Evolutionary conservation across 331 rosid genomes (phyloP).

Genomic region (Telfairia occidentalis): DNA sequence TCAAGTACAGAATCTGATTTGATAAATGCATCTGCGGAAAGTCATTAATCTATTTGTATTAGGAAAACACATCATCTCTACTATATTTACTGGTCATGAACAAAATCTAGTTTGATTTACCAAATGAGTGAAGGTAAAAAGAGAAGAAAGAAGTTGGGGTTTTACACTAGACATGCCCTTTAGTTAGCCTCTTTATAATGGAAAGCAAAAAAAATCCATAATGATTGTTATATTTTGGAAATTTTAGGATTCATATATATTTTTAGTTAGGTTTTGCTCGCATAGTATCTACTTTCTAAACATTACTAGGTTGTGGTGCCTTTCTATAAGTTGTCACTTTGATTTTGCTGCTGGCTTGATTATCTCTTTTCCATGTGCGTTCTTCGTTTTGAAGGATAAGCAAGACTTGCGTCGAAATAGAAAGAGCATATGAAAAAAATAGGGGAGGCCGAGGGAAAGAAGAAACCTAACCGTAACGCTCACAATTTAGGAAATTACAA

Average conservation of each 20-base stretch:
- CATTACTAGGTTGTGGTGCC: background rate
- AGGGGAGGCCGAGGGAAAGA: background rate
- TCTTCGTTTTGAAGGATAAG: background rate
- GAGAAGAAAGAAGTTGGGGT: background rate
- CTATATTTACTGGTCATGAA: background rate
- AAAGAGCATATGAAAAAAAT: background rate
- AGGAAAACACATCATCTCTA: background rate
- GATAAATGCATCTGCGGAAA: background rate
- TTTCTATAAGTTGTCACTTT: background rate
- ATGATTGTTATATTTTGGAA: background rate
- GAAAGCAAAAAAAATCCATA: background rate
- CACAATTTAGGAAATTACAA: background rate
- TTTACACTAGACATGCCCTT: background rate
- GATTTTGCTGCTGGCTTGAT: slow-evolving; percentile 1
- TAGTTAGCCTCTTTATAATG: background rate
- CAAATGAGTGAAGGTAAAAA: background rate
- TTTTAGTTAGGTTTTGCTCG: background rate
- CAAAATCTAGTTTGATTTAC: background rate
- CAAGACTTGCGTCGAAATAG: background rate
- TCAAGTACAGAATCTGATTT: background rate
- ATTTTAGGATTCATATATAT: background rate
- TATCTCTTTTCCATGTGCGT: background rate
- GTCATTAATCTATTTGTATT: background rate
- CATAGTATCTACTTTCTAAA: background rate
- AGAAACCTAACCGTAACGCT: background rate